A percentile compares a stretch with the other conserved stretches of the same genome.
These are phyloP conservation scores for Ploettnerulaceae sp. DNA, from an alignment of 2,329 filamentous ascomycete genomes.

Conservation along the genomic window DNA sequence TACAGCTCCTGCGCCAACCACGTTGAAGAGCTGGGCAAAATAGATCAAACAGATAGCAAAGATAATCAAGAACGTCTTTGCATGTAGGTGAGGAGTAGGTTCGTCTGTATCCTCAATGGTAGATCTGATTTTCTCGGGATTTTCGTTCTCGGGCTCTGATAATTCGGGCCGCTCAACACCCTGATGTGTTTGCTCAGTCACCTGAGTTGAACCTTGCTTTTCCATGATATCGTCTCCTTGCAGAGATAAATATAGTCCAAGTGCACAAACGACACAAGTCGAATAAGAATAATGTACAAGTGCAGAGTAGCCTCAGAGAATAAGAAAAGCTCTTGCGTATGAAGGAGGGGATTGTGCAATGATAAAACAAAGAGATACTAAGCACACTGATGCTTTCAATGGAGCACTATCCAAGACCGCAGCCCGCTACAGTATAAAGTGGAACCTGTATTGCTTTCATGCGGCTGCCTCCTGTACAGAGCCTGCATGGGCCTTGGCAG, in stretches of 20 bases:
- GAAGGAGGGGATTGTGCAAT: too few species aligned
- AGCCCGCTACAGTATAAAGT: too few species aligned
- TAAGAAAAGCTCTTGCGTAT: too few species aligned
- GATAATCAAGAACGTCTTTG: slow-evolving; percentile 36
- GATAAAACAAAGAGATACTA: too few species aligned
- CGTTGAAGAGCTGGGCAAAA: slow-evolving; percentile 34
- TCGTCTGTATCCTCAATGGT: slow-evolving; percentile 13
- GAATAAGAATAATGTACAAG: neutral
- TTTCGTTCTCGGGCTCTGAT: slow-evolving; percentile 1
- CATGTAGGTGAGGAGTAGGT: slow-evolving; percentile 30
- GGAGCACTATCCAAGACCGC: too few species aligned
- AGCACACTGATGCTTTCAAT: too few species aligned
- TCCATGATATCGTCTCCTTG: slow-evolving; percentile 3
- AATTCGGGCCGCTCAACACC: neutral
- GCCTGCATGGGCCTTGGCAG: too few species aligned
- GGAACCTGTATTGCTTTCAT: too few species aligned
- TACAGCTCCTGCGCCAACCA: slow-evolving; percentile 32
- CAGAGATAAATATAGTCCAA: too few species aligned
- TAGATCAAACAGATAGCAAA: slow-evolving; percentile 36
- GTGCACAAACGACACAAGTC: neutral
- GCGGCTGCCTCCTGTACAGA: too few species aligned
- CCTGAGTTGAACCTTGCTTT: neutral
- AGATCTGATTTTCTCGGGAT: neutral
- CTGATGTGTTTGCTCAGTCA: neutral
- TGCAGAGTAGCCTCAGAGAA: too few species aligned